These are phyloP conservation scores for Mortierella sp. DNA, from an alignment of 371 early-diverging fungal species.

Conservation along the genomic window DNA sequence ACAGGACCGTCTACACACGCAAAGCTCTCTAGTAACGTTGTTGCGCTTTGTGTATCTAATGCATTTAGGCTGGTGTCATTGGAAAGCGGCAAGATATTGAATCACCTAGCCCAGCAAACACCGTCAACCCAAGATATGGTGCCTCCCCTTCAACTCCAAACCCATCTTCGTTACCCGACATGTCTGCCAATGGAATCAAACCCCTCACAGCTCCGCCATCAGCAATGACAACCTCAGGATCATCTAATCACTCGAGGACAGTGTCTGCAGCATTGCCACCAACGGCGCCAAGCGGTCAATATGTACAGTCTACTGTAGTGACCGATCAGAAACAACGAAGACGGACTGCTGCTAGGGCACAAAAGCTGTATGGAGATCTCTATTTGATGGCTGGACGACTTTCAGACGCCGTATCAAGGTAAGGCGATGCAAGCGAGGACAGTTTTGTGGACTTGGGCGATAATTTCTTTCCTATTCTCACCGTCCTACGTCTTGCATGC, in stretches of 20 bases:
- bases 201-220: conserved; percentile 46
- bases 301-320: conserved; percentile 37
- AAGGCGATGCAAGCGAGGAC: conserved; percentile 12
- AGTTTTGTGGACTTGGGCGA: background rate
- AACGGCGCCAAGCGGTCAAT: conserved; percentile 17
- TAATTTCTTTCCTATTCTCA: background rate
- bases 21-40: no score
- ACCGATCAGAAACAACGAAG: conserved; percentile 57
- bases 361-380: conserved; percentile 83
- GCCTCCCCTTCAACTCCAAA: conserved; percentile 15
- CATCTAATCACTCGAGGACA: conserved; percentile 34
- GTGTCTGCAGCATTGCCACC: conserved; percentile 39
- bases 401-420: conserved; percentile 78
- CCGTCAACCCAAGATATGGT: conserved; percentile 22
- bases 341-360: conserved; percentile 79
- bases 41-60: no score
- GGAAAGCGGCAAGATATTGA: conserved; percentile 54
- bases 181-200: conserved; percentile 45
- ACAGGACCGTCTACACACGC: background rate
- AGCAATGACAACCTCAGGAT: conserved; percentile 48
- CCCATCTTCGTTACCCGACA: conserved; percentile 34
- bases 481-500: conserved; percentile 1
- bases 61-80: conserved; percentile 35
- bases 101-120: conserved; percentile 39
- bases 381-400: conserved; percentile 81